A percentile compares a stretch with the other conserved stretches of the same genome.
phyloP scores from a whole-genome alignment of 169 alveolate genomes.

The Perkinsus olseni region DNA sequence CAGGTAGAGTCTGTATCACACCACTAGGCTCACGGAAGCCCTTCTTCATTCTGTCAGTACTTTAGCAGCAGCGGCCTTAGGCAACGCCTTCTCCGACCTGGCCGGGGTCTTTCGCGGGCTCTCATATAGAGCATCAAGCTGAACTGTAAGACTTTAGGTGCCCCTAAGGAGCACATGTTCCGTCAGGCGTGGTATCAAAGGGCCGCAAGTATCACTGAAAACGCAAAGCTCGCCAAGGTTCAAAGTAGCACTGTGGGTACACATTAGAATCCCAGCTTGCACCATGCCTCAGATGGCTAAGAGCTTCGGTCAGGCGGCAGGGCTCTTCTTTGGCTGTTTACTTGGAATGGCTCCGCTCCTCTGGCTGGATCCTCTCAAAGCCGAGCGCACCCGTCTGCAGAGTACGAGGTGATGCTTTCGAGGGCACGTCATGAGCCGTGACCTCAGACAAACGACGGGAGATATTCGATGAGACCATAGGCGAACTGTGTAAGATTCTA shows the following conservation, averaged over 20 bases:
- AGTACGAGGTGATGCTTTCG: neutral
- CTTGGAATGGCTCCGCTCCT: neutral
- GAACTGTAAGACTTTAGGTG: neutral
- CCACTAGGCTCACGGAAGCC: neutral
- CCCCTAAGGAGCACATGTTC: neutral
- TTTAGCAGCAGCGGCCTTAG: neutral
- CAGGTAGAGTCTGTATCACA: neutral
- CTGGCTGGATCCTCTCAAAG: neutral
- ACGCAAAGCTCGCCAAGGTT: neutral
- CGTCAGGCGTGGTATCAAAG: neutral
- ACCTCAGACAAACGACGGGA: neutral
- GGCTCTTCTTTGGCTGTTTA: neutral
- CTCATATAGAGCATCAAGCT: neutral
- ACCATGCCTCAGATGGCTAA: neutral
- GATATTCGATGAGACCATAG: neutral
- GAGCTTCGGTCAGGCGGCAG: constrained; percentile 1
- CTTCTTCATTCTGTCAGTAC: neutral
- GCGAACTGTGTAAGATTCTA: neutral
- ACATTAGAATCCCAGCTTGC: too few species aligned
- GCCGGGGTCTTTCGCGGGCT: neutral
- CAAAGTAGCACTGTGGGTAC: neutral
- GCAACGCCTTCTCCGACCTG: neutral
- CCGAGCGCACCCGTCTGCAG: neutral
- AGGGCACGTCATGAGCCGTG: neutral
- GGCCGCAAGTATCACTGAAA: neutral